A percentile compares a stretch with the other conserved stretches of the same genome.
Conservation (phyloP, 2,329 filamentous ascomycete species). For the Trichophyton mentagrophytes region DNA sequence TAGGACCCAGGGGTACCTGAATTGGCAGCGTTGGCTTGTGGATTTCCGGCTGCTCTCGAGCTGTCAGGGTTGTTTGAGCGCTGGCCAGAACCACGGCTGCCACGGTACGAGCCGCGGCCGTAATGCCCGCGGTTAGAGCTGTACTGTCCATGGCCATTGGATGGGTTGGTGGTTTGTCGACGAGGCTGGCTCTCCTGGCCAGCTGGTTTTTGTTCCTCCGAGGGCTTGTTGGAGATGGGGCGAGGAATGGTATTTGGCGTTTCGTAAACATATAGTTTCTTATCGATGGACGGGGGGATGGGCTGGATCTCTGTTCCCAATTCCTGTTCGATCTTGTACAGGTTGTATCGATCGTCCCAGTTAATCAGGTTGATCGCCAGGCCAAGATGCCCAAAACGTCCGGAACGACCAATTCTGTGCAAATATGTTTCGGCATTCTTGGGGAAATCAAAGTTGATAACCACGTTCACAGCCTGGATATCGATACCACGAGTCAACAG, state of each 20-base stretch:
- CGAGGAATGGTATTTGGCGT: slow-evolving; percentile 88
- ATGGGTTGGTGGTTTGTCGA: slow-evolving; percentile 16
- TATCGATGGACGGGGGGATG: slow-evolving; percentile 91
- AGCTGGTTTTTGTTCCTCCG: slow-evolving; percentile 20
- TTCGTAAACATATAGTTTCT: slow-evolving; percentile 96
- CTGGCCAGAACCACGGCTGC: slow-evolving; percentile 32
- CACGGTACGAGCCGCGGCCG: slow-evolving; percentile 30
- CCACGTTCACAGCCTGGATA: slow-evolving; percentile 97
- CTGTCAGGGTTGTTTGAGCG: slow-evolving; percentile 27
- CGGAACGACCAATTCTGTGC: slow-evolving; percentile 94
- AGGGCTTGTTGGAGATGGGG: slow-evolving; percentile 49
- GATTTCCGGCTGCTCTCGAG: slow-evolving; percentile 19
- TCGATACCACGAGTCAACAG: slow-evolving; percentile 96
- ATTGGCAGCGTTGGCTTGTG: slow-evolving; percentile 12
- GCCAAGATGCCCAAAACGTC: slow-evolving; percentile 91
- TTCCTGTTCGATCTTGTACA: slow-evolving; percentile 97
- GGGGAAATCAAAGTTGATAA: slow-evolving; percentile 99
- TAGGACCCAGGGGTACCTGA: slow-evolving; percentile 11
- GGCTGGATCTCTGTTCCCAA: slow-evolving; percentile 93
- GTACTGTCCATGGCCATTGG: slow-evolving; percentile 24
- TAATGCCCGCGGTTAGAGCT: slow-evolving; percentile 24
- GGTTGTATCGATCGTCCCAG: slow-evolving; percentile 97
- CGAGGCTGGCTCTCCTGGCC: slow-evolving; percentile 13
- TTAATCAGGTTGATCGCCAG: slow-evolving; percentile 98
- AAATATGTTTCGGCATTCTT: slow-evolving; percentile 99